A percentile compares a stretch with the other conserved stretches of the same genome.
These are phyloP conservation scores for Tetracladium maxilliforme DNA, from an alignment of 2,329 filamentous ascomycete genomes.

Conservation along the genomic window DNA sequence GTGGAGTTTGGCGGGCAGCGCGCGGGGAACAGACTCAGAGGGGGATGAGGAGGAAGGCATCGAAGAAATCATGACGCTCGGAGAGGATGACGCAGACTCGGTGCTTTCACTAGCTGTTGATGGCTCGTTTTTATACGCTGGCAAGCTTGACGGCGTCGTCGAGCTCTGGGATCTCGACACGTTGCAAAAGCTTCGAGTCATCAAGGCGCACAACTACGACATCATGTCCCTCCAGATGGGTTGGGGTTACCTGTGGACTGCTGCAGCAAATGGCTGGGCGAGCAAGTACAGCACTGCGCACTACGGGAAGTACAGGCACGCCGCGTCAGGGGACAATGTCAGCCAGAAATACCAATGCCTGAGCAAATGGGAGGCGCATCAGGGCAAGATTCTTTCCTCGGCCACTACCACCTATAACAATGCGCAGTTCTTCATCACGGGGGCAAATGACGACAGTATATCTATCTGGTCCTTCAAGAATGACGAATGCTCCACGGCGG, in stretches of 20 bases:
- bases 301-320: constrained; percentile 38
- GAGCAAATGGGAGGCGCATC: constrained; percentile 67
- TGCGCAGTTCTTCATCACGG: constrained; percentile 80
- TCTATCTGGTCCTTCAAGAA: constrained; percentile 70
- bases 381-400: constrained; percentile 77
- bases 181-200: constrained; percentile 72
- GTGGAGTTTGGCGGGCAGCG: constrained; percentile 57
- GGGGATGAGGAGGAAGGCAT: constrained; percentile 46
- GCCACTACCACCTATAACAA: constrained; percentile 55
- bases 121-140: constrained; percentile 83
- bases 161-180: constrained; percentile 97
- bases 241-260: constrained; percentile 74
- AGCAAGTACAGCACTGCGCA: constrained; percentile 60
- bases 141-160: constrained; percentile 73
- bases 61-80: constrained; percentile 51
- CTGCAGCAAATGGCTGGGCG: constrained; percentile 74
- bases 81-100: constrained; percentile 45
- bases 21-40: constrained; percentile 31
- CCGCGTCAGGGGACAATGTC: constrained; percentile 29
- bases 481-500: constrained; percentile 16
- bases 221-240: constrained; percentile 78
- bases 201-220: constrained; percentile 69
- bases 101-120: constrained; percentile 73
- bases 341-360: constrained; percentile 76
- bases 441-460: constrained; percentile 81